Conservation (phyloP, 805 yeast genomes). For the Candida arabinofermentans region DNA sequence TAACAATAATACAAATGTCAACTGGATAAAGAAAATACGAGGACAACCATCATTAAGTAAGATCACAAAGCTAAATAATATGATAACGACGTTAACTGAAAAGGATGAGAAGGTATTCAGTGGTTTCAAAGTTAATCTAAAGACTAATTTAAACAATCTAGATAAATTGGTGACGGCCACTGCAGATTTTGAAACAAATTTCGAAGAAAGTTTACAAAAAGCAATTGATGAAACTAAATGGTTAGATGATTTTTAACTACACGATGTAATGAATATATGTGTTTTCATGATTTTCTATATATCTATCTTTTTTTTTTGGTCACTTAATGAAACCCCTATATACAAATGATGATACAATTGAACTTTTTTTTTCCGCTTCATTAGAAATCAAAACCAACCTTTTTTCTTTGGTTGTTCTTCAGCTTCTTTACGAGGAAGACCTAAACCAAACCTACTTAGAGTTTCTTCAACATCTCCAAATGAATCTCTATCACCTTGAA, state of each 20-base stretch:
- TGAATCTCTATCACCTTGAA: slow-evolving; percentile 81
- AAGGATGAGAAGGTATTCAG: slow-evolving; percentile 15
- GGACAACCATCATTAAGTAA: slow-evolving; percentile 11
- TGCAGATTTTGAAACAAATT: neutral
- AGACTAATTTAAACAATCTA: slow-evolving; percentile 13
- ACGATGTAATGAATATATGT: neutral
- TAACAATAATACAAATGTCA: neutral
- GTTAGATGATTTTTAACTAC: slow-evolving; percentile 12
- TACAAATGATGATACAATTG: no score
- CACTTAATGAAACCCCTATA: neutral
- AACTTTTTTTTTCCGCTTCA: no score
- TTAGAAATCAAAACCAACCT: slow-evolving; percentile 17
- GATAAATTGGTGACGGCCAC: slow-evolving; percentile 4
- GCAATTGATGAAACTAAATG: slow-evolving; percentile 10
- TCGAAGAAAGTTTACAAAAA: slow-evolving; percentile 4
- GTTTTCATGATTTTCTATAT: neutral
- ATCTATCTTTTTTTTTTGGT: neutral
- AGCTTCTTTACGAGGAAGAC: slow-evolving; percentile 27
- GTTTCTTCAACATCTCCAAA: slow-evolving; percentile 80
- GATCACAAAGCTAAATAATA: slow-evolving; percentile 3
- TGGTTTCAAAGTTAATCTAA: slow-evolving; percentile 13
- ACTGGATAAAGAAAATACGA: slow-evolving; percentile 13
- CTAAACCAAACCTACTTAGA: slow-evolving; percentile 69
- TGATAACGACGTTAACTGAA: slow-evolving; percentile 10
- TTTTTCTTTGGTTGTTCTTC: slow-evolving; percentile 10